Percentiles rank a stretch among this genome's conserved stretches.
Conservation (phyloP, 2,329 filamentous ascomycete genomes). For the Thelonectria discophora region DNA sequence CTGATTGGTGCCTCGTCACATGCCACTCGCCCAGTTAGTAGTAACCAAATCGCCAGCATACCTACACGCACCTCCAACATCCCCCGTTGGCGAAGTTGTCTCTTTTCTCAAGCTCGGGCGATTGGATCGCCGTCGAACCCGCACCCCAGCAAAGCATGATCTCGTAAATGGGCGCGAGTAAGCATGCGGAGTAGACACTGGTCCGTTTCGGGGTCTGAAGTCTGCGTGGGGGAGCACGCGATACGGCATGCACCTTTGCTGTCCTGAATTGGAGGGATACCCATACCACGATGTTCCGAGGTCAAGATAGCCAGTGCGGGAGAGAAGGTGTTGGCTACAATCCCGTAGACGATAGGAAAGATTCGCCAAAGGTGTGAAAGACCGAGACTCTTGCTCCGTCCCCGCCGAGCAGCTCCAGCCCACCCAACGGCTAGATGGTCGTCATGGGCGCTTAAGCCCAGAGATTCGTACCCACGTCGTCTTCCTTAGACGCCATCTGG, state of each 20-base stretch:
- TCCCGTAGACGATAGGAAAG: too few species aligned
- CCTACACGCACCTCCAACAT: slow-evolving; percentile 10
- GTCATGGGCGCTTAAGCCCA: too few species aligned
- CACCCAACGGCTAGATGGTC: too few species aligned
- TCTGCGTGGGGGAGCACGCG: not conserved
- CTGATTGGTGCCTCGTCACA: not conserved
- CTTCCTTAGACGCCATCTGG: not conserved
- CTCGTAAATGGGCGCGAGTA: slow-evolving; percentile 15
- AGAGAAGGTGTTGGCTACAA: too few species aligned
- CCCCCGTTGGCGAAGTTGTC: slow-evolving; percentile 14
- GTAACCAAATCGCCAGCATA: not conserved
- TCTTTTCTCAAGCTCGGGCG: slow-evolving; percentile 20
- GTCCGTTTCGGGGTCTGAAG: not conserved
- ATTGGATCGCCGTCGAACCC: slow-evolving; percentile 14
- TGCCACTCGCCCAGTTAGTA: slow-evolving; percentile 6
- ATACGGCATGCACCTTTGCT: not conserved
- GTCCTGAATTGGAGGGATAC: too few species aligned
- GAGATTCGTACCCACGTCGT: not conserved
- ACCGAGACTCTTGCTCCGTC: too few species aligned
- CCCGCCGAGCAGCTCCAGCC: too few species aligned
- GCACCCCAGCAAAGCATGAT: slow-evolving; percentile 27
- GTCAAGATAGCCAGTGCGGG: too few species aligned
- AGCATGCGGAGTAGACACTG: not conserved
- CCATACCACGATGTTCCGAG: too few species aligned
- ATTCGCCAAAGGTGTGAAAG: too few species aligned